Evolutionary conservation across 352 stramenopile genomes (phyloP), one percentile per base, ranked within the genome.

Genomic region (Phytopythium boreale): DNA sequence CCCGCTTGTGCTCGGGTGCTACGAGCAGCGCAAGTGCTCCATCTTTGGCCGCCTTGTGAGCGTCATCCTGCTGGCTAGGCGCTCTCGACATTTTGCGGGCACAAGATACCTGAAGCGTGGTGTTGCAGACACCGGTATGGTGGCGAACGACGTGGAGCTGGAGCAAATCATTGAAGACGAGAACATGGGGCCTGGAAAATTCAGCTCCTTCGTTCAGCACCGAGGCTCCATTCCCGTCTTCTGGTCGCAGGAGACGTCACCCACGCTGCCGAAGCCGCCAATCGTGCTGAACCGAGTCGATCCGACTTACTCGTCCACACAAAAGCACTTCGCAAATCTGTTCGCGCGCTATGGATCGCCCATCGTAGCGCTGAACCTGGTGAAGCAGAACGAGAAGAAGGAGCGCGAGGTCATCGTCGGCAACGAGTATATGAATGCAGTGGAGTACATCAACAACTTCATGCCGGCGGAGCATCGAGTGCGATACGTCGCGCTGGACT

Each of bases 101-200:
- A 99, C 98, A 7, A 86, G 98, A 29, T 99, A 99, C 72, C 78
- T 99, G 43, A 99, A 99, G 71, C 92, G 97, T 61, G 97, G 87
- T 50, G 84, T 99, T 7, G 98, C 91, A 63, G 97, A 99, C 71
- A 93, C 94, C n/a, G 98, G 98, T 9, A 99, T 99, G 59, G 97
- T 98, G 9, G 98, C 98, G 8, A 99, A 99, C 65, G 98, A 99
- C 65, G 97, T 99, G 10, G 98, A 99, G 71, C 97, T 98, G 15
- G 98, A 99, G 72, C 95, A 98, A 67, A 98, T 98, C 56, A 86
- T 98, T 24, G 89, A 96, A 62, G 80, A 96, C 56, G 85, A 96
- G 61, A 94, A 80, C 58, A 97, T 79, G 89, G 85, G 85, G 1
- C 93, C 76, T 56, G 94, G 81, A 20, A 97, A 97, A 22, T 98